Base-by-base conservation (phyloP, 345 rosid genomes). In the Populus deltoides region DNA sequence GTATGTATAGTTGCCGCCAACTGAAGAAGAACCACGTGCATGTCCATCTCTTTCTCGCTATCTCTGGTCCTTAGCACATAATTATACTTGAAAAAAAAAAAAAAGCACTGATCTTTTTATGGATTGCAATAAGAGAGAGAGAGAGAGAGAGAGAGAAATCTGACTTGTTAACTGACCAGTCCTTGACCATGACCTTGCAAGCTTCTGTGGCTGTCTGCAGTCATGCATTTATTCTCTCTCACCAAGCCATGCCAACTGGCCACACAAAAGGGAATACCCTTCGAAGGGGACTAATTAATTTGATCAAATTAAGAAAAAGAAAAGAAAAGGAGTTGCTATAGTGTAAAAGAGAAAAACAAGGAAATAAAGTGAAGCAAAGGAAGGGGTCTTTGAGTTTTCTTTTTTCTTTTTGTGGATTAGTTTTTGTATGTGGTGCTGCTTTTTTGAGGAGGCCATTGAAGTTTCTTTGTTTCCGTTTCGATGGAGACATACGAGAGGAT, bases 21-120 rank as follows among this genome's bases (percentile, higher is more conserved):
- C 65, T 29, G 90, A 81, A 77, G 89, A 66, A 67, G 78, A 83
- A 85, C 83, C 92, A 85, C 85, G 92, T 88, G 92, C 92, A 85
- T 82, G 84, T 74, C 82, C 84, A 77, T 75, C 78, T 80, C 80
- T 74, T 31, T 77, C 66, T 83, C 73, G 20, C 70, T 71, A 35
- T 15, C 62, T 65, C 45, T 25, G 45, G 18, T 53, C 63, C 55
- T 17, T 22, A 33, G 17, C 38, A 66, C 49, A 20, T 45, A 20
- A 15, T 59, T 18, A 43, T n/a, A 33, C 31, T 71, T 10, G 4
- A 36, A 16, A 35, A 5, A 66, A 7, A 68, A 10, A 63, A 5
- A 66, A n/a, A 17, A 35, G 41, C 63, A 20, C 24, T n/a, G 36
- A 59, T 12, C 33, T n/a, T 65, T 63, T 38, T 31, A 66, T 62